Conservation (phyloP, 2,329 filamentous ascomycete genomes). For the Fusarium xyrophilum region DNA sequence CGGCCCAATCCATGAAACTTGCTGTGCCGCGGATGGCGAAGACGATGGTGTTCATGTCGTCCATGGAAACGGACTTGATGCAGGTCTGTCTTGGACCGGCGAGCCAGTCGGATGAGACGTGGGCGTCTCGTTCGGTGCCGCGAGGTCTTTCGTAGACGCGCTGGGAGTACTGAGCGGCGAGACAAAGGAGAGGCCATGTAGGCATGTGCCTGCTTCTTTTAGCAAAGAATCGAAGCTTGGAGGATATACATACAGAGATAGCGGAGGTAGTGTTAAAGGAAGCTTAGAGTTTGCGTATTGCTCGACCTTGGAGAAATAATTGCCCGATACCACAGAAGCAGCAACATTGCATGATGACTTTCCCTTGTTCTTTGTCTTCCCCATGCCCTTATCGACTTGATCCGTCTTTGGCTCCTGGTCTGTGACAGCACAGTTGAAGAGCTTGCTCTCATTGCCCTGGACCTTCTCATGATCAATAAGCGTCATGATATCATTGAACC, state of each 20-base stretch:
- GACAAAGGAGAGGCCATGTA: conserved; percentile 77
- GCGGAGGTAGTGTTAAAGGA: conserved; percentile 69
- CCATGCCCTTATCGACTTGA: conserved; percentile 11
- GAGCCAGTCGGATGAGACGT: conserved; percentile 74
- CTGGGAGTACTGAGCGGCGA: conserved; percentile 80
- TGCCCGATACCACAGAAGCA: conserved; percentile 50
- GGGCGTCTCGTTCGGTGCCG: conserved; percentile 69
- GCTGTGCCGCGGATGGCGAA: conserved; percentile 84
- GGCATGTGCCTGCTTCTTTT: conserved; percentile 64
- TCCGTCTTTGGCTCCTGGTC: not conserved
- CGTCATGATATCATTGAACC: conserved; percentile 73
- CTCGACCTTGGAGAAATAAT: conserved; percentile 78
- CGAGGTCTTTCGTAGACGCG: conserved; percentile 73
- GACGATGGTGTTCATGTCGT: conserved; percentile 79
- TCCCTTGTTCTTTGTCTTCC: conserved; percentile 30
- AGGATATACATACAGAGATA: conserved; percentile 65
- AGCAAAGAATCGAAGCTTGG: not conserved
- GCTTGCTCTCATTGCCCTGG: conserved; percentile 60
- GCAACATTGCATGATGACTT: conserved; percentile 27
- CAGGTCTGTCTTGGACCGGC: conserved; percentile 85
- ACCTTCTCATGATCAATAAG: conserved; percentile 71
- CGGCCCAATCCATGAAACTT: conserved; percentile 84
- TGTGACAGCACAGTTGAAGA: conserved; percentile 50
- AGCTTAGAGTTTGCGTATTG: conserved; percentile 79
- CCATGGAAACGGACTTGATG: conserved; percentile 80